Base-by-base conservation (phyloP, 1,284 basidiomycete genomes). In the Thecaphora thlaspeos region DNA sequence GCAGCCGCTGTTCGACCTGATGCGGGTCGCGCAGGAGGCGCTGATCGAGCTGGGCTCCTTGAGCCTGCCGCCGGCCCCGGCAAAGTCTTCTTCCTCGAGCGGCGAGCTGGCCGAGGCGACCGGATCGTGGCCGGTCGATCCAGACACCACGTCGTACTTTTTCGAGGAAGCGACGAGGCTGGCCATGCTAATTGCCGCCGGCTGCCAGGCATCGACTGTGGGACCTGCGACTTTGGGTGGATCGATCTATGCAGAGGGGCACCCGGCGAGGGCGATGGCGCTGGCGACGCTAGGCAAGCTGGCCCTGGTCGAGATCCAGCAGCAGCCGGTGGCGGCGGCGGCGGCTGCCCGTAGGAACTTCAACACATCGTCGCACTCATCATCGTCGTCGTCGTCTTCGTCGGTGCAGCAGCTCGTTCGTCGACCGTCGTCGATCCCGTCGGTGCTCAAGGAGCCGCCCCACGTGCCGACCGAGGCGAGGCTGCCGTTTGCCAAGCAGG, bases 281-380 rank as follows among this genome's bases (percentile, higher is more conserved):
- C 80, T 88, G 7, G 86, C 87, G 2, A 90, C 92, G 72, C 81
- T 90, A 17, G 90, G 88, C 0, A 91, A 91, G 76, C 79, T 92
- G 3, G 81, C 91, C 7, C 83, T 85, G 0, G 86, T 89, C 0
- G 88, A 90, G 68, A 87, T 88, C 72, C 17, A 58, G 24, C 41
- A 59, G 19, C 51, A 49, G 32, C 30, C 32, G 53, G 17, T 48
- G 55, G 37, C 52, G 46, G 34, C 50, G 41, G 7, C 22, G 43
- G 7, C 43, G 53, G 7, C 42, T 37, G 23, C 48, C 42, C 8
- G 46, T 48, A 22, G 24, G 43, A 26, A 62, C 48, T n/a, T n/a
- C n/a, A n/a, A n/a, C n/a, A n/a, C n/a, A n/a, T 17, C 11, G 17
- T 37, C 44, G 15, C 43, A 22, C 26, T 34, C 22, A 11, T 4